Percentiles rank a stretch among this genome's conserved stretches.
phyloP scores from a whole-genome alignment of 345 rosid species.

The Salix caprea region DNA sequence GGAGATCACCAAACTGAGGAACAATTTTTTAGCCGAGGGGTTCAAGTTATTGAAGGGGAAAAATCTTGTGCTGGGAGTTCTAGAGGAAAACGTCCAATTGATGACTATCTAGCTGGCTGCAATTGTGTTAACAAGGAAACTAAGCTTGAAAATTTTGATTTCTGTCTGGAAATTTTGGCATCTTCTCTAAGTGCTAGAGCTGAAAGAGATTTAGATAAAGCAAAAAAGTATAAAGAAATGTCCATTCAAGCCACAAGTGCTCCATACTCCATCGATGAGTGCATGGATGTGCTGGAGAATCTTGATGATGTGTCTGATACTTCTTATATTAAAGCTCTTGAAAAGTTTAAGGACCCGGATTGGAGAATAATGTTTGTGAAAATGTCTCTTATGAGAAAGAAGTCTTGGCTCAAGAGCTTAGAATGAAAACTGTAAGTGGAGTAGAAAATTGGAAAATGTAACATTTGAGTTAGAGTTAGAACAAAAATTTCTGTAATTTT shows the following conservation, averaged over 20 bases:
- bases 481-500: too few relatives aligned
- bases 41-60: background rate
- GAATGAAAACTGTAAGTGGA: too few relatives aligned
- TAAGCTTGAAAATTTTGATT: background rate
- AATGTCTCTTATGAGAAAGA: background rate
- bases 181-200: background rate
- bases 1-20: background rate
- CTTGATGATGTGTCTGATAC: background rate
- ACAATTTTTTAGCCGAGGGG: background rate
- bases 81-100: background rate
- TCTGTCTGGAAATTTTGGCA: background rate
- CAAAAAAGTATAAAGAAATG: background rate
- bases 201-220: background rate
- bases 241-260: background rate
- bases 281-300: background rate
- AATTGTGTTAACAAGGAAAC: background rate
- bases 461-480: too few relatives aligned
- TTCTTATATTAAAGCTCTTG: background rate
- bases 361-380: background rate
- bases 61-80: background rate
- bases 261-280: background rate
- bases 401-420: background rate
- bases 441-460: too few relatives aligned
- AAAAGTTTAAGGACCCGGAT: background rate
- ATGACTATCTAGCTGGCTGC: background rate